Conservation (phyloP, 495 filamentous ascomycete genomes). For the Penicillium cinerascens region DNA sequence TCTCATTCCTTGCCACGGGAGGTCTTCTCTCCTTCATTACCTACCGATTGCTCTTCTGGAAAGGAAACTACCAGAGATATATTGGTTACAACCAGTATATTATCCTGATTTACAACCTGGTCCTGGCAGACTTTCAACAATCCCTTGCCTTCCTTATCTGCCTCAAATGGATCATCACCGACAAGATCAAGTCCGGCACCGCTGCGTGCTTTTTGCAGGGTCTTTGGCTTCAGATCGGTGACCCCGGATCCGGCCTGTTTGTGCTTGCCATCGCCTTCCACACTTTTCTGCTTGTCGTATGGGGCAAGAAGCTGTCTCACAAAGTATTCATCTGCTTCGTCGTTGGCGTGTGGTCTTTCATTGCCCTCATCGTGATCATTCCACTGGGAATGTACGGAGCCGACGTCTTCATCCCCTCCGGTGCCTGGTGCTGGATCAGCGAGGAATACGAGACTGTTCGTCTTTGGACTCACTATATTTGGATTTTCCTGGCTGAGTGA, state of each 20-base stretch:
- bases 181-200: conserved; percentile 54
- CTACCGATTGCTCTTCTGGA: conserved; percentile 57
- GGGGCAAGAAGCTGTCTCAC: conserved; percentile 54
- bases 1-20: conserved; percentile 56
- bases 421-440: conserved; percentile 74
- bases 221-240: conserved; percentile 67
- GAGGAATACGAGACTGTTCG: conserved; percentile 56
- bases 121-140: conserved; percentile 72
- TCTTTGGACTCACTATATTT: conserved; percentile 73
- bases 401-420: conserved; percentile 59
- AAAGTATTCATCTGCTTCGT: conserved; percentile 50
- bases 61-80: conserved; percentile 40
- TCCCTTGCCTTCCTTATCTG: conserved; percentile 65
- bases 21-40: conserved; percentile 54
- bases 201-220: conserved; percentile 66
- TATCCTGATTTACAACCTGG: conserved; percentile 67
- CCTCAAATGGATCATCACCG: conserved; percentile 52
- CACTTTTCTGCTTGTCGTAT: conserved; percentile 62
- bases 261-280: conserved; percentile 68
- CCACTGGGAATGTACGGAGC: conserved; percentile 52
- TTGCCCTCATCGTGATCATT: conserved; percentile 54
- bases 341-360: conserved; percentile 54
- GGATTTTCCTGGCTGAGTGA: conserved; percentile 65
- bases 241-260: conserved; percentile 66
- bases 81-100: conserved; percentile 68